These are phyloP conservation scores for Juncus inflexus DNA, from an alignment of 176 grass and related monocot species.

Conservation along the genomic window DNA sequence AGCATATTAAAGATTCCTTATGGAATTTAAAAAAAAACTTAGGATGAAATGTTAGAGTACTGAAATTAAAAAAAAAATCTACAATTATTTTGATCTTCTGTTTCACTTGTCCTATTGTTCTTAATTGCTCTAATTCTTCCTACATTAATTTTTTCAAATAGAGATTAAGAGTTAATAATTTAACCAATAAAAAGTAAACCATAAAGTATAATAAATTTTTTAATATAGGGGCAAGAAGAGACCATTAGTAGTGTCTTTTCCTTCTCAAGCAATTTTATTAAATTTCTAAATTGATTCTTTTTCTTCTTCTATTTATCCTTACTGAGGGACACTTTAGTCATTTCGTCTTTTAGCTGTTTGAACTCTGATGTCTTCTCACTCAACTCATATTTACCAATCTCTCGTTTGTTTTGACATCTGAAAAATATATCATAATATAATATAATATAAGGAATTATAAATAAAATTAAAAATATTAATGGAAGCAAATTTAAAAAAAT, in stretches of 20 bases:
- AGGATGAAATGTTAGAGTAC: neutral
- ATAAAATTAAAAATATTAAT: neutral
- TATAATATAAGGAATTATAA: no score
- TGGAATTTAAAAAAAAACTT: conserved; percentile 39
- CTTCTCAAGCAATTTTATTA: conserved; percentile 58
- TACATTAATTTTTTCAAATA: conserved; percentile 27
- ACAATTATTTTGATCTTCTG: conserved; percentile 26
- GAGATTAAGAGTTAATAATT: neutral
- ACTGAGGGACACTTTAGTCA: conserved; percentile 39
- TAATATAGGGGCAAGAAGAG: conserved; percentile 28
- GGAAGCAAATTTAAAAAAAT: conserved; percentile 21
- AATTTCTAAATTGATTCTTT: conserved; percentile 43
- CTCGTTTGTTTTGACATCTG: conserved; percentile 54
- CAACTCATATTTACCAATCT: conserved; percentile 54
- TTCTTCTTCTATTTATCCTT: conserved; percentile 36
- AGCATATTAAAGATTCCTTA: conserved; percentile 43
- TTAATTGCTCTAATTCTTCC: conserved; percentile 55
- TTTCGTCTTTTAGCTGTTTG: conserved; percentile 47
- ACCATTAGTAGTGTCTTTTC: conserved; percentile 81
- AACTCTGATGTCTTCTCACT: conserved; percentile 58
- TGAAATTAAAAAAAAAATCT: conserved; percentile 7
- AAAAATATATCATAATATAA: neutral
- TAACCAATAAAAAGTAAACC: conserved; percentile 11
- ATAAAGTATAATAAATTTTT: no score
- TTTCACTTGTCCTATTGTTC: conserved; percentile 35